Evolutionary conservation across 2,329 filamentous ascomycete genomes (phyloP).

Genomic region (Pestalotiopsis sp.): DNA sequence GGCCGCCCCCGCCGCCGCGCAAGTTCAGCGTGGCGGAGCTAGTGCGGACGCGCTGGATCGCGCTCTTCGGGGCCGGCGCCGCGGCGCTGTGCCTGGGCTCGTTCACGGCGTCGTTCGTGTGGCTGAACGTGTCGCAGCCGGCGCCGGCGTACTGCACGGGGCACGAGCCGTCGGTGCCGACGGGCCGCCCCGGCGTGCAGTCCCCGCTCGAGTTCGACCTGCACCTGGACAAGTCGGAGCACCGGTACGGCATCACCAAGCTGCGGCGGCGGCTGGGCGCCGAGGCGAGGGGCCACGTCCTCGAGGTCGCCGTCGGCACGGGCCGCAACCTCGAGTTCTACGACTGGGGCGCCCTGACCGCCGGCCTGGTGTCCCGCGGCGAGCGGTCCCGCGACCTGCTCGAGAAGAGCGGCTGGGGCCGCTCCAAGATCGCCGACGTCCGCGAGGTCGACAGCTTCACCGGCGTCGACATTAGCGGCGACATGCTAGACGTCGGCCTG

Average conservation of each 20-base stretch:
- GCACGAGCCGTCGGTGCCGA: conserved; percentile 42
- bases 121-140: conserved; percentile 15
- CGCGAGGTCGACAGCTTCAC: conserved; percentile 57
- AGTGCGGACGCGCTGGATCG: conserved; percentile 41
- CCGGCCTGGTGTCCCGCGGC: conserved; percentile 16
- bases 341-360: conserved; percentile 47
- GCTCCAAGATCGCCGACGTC: conserved; percentile 6
- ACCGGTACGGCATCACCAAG: conserved; percentile 55
- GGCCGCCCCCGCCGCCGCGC: background rate
- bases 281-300: conserved; percentile 56
- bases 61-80: conserved; percentile 49
- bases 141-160: conserved; percentile 25
- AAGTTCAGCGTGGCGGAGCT: conserved; percentile 24
- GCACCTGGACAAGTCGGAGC: conserved; percentile 59
- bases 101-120: conserved; percentile 40
- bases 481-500: conserved; percentile 63
- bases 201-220: conserved; percentile 60
- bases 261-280: conserved; percentile 52
- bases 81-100: conserved; percentile 48
- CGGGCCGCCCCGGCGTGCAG: conserved; percentile 51
- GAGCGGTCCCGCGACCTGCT: conserved; percentile 23
- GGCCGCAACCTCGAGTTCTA: conserved; percentile 64
- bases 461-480: conserved; percentile 61
- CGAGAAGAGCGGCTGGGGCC: conserved; percentile 16
- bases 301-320: conserved; percentile 66